Conservation (phyloP, 1,284 basidiomycete species). For the Leccinum pallidistipes region DNA sequence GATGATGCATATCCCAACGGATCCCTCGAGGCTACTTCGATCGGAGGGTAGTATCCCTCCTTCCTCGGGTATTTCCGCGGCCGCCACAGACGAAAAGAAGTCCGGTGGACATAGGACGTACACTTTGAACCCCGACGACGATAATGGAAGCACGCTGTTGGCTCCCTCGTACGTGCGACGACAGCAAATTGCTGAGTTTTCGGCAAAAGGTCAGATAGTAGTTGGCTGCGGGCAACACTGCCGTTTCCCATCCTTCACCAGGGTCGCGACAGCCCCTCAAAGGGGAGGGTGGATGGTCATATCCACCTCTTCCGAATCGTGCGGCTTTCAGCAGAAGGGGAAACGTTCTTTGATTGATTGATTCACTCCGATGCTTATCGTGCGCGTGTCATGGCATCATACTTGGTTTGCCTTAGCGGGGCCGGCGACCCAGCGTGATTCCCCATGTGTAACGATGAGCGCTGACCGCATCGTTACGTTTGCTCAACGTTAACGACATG, state of each 20-base stretch:
- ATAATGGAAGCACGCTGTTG: neutral
- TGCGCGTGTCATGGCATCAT: slow-evolving; percentile 14
- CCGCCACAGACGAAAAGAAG: neutral
- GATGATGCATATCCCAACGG: neutral
- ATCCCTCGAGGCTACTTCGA: neutral
- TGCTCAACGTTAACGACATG: slow-evolving; percentile 1
- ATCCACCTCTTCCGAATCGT: slow-evolving; percentile 8
- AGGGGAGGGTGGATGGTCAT: neutral
- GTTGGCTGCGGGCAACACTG: neutral
- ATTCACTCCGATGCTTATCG: neutral
- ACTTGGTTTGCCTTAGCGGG: slow-evolving; percentile 12
- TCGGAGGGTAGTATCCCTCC: neutral
- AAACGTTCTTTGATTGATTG: neutral
- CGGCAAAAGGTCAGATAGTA: neutral
- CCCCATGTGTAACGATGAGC: slow-evolving; percentile 8
- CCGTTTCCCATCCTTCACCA: neutral
- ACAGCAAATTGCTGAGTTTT: neutral
- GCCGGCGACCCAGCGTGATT: slow-evolving; percentile 12
- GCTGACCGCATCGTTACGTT: slow-evolving; percentile 17
- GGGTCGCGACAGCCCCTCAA: neutral
- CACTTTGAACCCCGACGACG: neutral
- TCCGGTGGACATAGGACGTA: neutral
- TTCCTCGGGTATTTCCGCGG: neutral
- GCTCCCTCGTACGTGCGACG: slow-evolving; percentile 1
- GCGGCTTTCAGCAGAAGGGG: neutral